Base-by-base conservation (phyloP, 208 protist genomes). In the Angomonas ambiguus region DNA sequence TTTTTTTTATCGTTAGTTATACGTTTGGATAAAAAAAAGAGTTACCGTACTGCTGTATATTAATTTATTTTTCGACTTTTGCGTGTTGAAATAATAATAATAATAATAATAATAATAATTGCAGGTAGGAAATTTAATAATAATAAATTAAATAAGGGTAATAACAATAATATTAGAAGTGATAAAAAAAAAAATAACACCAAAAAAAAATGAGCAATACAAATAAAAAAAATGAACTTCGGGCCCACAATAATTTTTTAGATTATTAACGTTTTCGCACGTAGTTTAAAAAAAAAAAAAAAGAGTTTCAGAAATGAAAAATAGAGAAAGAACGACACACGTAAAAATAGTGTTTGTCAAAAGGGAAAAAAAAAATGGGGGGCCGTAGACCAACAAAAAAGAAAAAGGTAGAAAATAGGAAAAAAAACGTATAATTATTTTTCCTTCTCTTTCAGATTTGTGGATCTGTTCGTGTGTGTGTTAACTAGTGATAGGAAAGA, bases 341-440 rank as follows among this genome's bases (percentile, higher is more conserved):
- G n/a, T n/a, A n/a, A n/a, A n/a, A n/a, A n/a, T n/a, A n/a, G n/a
- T n/a, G n/a, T n/a, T 49, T 57, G 10, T 58, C 0, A 30, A 41
- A 41, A 53, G 16, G 11, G 38, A 53, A 45, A 61, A 61, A 1
- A 10, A 67, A 32, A 6, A 32, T n/a, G n/a, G n/a, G n/a, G n/a
- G n/a, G n/a, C n/a, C n/a, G n/a, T n/a, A n/a, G n/a, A n/a, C n/a
- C n/a, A n/a, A n/a, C n/a, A n/a, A n/a, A n/a, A n/a, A n/a, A n/a
- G n/a, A n/a, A n/a, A n/a, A n/a, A n/a, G n/a, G n/a, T n/a, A n/a
- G n/a, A n/a, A n/a, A n/a, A n/a, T n/a, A n/a, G n/a, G n/a, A 62
- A 58, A 62, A 62, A 69, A 69, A 69, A 30, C 27, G n/a, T 56
- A 8, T 6, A 56, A 56, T 30, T 56, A 24, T 16, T 45, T 45